Evolutionary conservation across 2,329 filamentous ascomycete species (phyloP), one percentile per base, ranked within the genome.

Genomic region (Hypoxylon sp.): DNA sequence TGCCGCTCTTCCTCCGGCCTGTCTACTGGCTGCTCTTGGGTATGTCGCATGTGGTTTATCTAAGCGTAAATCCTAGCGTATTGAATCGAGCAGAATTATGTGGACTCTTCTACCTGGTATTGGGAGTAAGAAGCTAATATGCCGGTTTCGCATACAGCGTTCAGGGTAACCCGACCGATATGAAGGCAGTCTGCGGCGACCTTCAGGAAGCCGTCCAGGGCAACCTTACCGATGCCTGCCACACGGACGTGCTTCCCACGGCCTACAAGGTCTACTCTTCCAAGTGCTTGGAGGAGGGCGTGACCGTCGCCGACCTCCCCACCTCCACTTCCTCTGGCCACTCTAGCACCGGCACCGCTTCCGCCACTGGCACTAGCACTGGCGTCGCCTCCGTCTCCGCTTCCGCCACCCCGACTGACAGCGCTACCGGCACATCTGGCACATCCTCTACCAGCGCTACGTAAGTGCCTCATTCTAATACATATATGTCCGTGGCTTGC

Each of bases 171-270:
- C 67, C 69, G 3, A 41, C 62, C 59, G 69, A 69, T 53, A 44
- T 70, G 55, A 67, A 71, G 63, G 70, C 68, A n/a, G 65, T 80
- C 43, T 77, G 77, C 62, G 74, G 69, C 41, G 74, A 77, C 49
- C 74, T 78, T 24, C 67, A 70, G 56, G 43, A 65, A 10, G 50
- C 74, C 55, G 54, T 69, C 43, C 57, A 56, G 50, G 62, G 67
- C 59, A 70, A 68, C 57, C 44, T 70, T 52, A 70, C 66, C 34
- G 37, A 60, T 4, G 51, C 37, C 51, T 70, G 68, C 64, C 57
- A 65, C 57, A 59, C 43, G 39, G 59, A 65, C 26, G 43, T 48
- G 20, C 59, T 69, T 15, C 50, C 66, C 51, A 24, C 49, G 56
- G 68, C 68, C 50, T 67, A 70, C 62, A n/a, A 60, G 30, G 66